Evolutionary conservation across 2,329 filamentous ascomycete species (phyloP).

Genomic region (Penicillium sp.): DNA sequence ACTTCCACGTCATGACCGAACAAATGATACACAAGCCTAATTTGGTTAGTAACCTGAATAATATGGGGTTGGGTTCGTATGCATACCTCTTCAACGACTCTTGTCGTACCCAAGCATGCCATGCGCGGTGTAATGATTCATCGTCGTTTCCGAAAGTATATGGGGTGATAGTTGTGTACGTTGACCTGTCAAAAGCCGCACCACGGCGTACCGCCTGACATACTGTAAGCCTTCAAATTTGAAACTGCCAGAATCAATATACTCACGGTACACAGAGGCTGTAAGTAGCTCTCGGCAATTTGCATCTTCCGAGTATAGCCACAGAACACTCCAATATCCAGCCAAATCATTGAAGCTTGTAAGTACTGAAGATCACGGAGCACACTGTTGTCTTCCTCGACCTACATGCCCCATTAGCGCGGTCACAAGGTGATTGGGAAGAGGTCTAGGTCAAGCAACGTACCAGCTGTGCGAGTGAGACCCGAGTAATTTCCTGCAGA

Average conservation of each 20-base stretch:
- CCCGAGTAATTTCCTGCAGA: slow-evolving; percentile 18
- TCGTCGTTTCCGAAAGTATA: slow-evolving; percentile 13
- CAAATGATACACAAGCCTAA: slow-evolving; percentile 16
- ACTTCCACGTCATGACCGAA: slow-evolving; percentile 20
- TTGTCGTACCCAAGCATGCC: slow-evolving; percentile 18
- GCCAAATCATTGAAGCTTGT: slow-evolving; percentile 19
- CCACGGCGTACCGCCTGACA: slow-evolving; percentile 15
- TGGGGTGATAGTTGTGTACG: slow-evolving; percentile 12
- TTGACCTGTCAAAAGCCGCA: slow-evolving; percentile 15
- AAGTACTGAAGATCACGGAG: slow-evolving; percentile 18
- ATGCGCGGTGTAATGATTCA: slow-evolving; percentile 7
- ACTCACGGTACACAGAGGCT: slow-evolving; percentile 16
- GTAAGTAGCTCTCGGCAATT: slow-evolving; percentile 18
- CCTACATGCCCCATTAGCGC: not conserved
- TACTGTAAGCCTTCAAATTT: not conserved
- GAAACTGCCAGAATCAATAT: not conserved
- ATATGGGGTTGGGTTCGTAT: not conserved
- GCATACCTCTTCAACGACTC: slow-evolving; percentile 18
- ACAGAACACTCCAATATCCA: slow-evolving; percentile 18
- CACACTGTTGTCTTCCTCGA: slow-evolving; percentile 21
- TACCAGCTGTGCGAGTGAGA: slow-evolving; percentile 12
- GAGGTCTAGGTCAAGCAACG: not conserved
- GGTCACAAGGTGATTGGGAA: not conserved
- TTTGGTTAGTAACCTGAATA: not conserved
- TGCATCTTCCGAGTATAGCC: slow-evolving; percentile 20